Evolutionary conservation across 208 protist species (phyloP).

Genomic region (Trypanosoma vivax): DNA sequence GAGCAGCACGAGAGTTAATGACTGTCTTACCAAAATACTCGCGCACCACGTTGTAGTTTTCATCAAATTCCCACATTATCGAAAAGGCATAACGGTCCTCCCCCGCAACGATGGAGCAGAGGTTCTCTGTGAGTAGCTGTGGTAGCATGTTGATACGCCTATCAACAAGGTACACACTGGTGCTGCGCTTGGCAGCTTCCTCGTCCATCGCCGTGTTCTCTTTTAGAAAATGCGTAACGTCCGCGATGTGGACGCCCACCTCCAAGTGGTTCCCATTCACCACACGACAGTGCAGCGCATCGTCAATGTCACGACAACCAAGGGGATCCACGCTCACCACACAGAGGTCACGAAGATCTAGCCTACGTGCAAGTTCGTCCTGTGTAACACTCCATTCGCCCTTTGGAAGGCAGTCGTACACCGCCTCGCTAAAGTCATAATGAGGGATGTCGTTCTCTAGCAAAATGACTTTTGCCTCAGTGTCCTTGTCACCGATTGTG

Average conservation of each 20-base stretch:
- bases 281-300: conserved; percentile 79
- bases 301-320: conserved; percentile 90
- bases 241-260: conserved; percentile 97
- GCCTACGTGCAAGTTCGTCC: conserved; percentile 61
- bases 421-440: conserved; percentile 86
- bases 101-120: conserved; percentile 91
- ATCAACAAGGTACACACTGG: conserved; percentile 95
- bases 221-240: conserved; percentile 94
- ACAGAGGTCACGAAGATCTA: conserved; percentile 84
- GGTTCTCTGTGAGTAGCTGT: conserved; percentile 91
- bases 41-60: conserved; percentile 75
- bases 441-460: conserved; percentile 91
- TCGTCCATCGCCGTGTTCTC: conserved; percentile 91
- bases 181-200: conserved; percentile 91
- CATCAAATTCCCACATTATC: conserved; percentile 91
- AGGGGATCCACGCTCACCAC: conserved; percentile 93
- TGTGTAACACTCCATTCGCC: conserved; percentile 77
- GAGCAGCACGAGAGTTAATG: conserved; percentile 85
- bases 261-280: conserved; percentile 83
- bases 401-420: conserved; percentile 87
- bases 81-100: conserved; percentile 93
- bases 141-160: conserved; percentile 97
- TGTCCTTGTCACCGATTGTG: conserved; percentile 90
- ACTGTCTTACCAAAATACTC: conserved; percentile 91
- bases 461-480: conserved; percentile 91